These are phyloP conservation scores for Actinomucor elegans DNA, from an alignment of 371 early-diverging fungal species.

Conservation along the genomic window DNA sequence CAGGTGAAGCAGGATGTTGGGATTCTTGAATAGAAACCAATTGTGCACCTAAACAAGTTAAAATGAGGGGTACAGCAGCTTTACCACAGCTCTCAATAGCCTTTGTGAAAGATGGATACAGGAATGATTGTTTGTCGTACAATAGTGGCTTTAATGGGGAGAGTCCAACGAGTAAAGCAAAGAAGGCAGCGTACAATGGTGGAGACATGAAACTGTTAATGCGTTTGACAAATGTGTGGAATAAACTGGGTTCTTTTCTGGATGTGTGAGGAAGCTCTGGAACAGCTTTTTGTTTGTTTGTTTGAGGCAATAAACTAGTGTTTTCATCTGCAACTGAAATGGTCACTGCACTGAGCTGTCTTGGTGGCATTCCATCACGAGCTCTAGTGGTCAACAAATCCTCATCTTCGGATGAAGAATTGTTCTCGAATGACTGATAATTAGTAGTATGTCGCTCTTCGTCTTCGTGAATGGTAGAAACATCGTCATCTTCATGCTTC, in stretches of 20 bases:
- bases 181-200: slow-evolving; percentile 62
- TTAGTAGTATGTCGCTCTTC: background rate
- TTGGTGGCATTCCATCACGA: slow-evolving; percentile 5
- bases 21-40: slow-evolving; percentile 42
- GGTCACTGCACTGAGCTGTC: slow-evolving; percentile 16
- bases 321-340: slow-evolving; percentile 9
- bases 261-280: too few species aligned
- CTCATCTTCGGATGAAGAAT: background rate
- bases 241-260: background rate
- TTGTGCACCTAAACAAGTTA: slow-evolving; percentile 73
- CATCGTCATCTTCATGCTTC: slow-evolving; percentile 23
- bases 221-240: slow-evolving; percentile 1
- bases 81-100: slow-evolving; percentile 67
- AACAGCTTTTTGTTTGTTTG: slow-evolving; percentile 1
- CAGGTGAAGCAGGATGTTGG: slow-evolving; percentile 6
- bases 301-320: slow-evolving; percentile 4
- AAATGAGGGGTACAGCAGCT: slow-evolving; percentile 69
- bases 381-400: background rate
- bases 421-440: slow-evolving; percentile 3
- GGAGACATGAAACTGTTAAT: slow-evolving; percentile 56
- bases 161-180: slow-evolving; percentile 58
- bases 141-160: slow-evolving; percentile 53
- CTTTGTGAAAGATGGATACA: slow-evolving; percentile 58
- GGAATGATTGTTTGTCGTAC: slow-evolving; percentile 50
- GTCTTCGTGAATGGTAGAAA: slow-evolving; percentile 17